These are phyloP conservation scores for Trichoderma sp. DNA, from an alignment of 2,329 filamentous ascomycete species.

Conservation along the genomic window DNA sequence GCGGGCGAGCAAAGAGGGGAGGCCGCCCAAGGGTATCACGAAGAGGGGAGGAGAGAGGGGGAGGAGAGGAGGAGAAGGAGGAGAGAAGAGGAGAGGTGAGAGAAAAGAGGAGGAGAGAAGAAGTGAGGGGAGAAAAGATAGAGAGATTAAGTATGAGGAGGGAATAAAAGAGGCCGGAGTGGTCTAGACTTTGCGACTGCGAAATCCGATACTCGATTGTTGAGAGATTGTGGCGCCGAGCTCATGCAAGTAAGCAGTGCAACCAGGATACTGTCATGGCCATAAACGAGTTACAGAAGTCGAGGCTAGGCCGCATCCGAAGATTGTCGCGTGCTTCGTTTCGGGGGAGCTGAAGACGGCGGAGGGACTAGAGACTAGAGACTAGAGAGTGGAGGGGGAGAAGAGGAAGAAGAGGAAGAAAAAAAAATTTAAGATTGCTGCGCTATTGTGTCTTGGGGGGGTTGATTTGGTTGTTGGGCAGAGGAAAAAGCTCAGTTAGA, in stretches of 20 bases:
- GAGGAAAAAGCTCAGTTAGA: too few species aligned
- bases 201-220: constrained; percentile 2
- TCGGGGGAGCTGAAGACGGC: not conserved
- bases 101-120: not conserved
- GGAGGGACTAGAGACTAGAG: not conserved
- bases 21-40: not conserved
- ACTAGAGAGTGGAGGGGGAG: not conserved
- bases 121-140: not conserved
- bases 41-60: not conserved
- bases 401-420: not conserved
- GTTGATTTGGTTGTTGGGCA: too few species aligned
- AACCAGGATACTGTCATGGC: constrained; percentile 8
- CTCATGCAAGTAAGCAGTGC: constrained; percentile 17
- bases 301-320: constrained; percentile 13
- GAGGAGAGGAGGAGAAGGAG: not conserved
- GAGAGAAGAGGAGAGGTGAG: not conserved
- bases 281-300: constrained; percentile 4
- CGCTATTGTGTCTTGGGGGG: too few species aligned
- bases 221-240: constrained; percentile 9
- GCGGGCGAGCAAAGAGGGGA: not conserved
- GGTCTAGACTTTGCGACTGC: constrained; percentile 1
- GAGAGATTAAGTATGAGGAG: not conserved
- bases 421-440: too few species aligned
- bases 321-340: constrained; percentile 6
- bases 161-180: not conserved